Percentiles rank a stretch among this genome's conserved stretches.
These are phyloP conservation scores for Pichia exigua DNA, from an alignment of 805 yeast species.

Conservation along the genomic window DNA sequence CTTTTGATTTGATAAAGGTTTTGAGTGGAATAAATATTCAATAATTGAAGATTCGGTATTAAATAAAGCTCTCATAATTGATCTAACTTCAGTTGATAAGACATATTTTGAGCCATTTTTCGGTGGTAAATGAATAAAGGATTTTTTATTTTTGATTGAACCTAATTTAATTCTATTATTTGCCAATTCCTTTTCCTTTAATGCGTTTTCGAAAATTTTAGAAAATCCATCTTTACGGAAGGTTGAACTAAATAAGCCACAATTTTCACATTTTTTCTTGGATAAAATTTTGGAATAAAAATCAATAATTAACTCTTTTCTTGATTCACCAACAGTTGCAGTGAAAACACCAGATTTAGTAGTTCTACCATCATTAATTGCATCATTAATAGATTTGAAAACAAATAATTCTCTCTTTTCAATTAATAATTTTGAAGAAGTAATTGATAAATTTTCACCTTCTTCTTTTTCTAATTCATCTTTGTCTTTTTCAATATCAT, in stretches of 20 bases:
- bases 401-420: constrained; percentile 64
- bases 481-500: constrained; percentile 32
- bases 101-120: constrained; percentile 77
- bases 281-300: constrained; percentile 66
- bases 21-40: constrained; percentile 70
- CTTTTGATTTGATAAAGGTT: constrained; percentile 48
- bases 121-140: constrained; percentile 38
- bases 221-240: constrained; percentile 93
- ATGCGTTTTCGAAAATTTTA: constrained; percentile 83
- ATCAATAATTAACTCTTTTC: constrained; percentile 64
- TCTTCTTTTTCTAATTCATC: constrained; percentile 18
- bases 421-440: constrained; percentile 36
- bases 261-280: constrained; percentile 88
- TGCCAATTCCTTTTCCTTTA: constrained; percentile 71
- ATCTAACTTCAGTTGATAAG: constrained; percentile 79
- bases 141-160: constrained; percentile 14
- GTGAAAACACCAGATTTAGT: constrained; percentile 63
- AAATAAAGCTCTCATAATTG: constrained; percentile 69
- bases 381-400: constrained; percentile 58
- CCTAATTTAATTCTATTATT: constrained; percentile 68
- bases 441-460: constrained; percentile 17
- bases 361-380: constrained; percentile 70
- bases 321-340: constrained; percentile 79
- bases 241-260: constrained; percentile 91
- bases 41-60: constrained; percentile 61